These are phyloP conservation scores for Chytriomyces sp. DNA, from an alignment of 192 early-diverging fungal species.

Conservation along the genomic window DNA sequence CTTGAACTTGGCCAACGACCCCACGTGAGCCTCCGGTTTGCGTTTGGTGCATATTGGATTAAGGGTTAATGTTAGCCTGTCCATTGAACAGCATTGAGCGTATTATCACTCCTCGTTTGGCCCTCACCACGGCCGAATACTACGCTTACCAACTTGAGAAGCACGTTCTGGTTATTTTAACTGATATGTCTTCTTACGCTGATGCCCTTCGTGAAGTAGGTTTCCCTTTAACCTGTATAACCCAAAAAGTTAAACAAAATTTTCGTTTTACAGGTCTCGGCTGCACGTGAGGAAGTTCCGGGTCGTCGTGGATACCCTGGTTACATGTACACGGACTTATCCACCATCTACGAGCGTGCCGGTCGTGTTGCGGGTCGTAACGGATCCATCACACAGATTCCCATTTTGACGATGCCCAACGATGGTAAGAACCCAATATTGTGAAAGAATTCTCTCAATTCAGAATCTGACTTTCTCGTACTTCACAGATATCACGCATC, in stretches of 20 bases:
- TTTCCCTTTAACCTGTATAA: too few relatives aligned
- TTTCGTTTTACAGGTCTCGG: conserved; percentile 85
- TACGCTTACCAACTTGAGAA: conserved; percentile 99
- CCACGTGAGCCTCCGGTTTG: conserved; percentile 72
- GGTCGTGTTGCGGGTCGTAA: conserved; percentile 96
- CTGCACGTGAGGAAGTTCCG: conserved; percentile 98
- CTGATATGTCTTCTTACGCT: conserved; percentile 99
- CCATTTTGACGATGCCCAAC: conserved; percentile 99
- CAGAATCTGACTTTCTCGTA: background rate
- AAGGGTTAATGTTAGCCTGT: background rate
- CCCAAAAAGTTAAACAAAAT: too few relatives aligned
- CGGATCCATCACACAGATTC: conserved; percentile 98
- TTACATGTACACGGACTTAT: conserved; percentile 99
- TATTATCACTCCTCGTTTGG: conserved; percentile 98
- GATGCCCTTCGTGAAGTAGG: conserved; percentile 96
- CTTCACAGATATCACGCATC: conserved; percentile 89
- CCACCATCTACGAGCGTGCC: conserved; percentile 99
- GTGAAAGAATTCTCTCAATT: background rate
- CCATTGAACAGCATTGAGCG: conserved; percentile 82
- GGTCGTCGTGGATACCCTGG: conserved; percentile 99
- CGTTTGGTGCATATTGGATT: conserved; percentile 7
- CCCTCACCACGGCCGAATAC: conserved; percentile 98
- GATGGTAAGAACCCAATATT: conserved; percentile 66
- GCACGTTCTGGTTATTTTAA: conserved; percentile 98
- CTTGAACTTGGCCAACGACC: conserved; percentile 99